Conservation (phyloP, 2,329 filamentous ascomycete genomes). For the Neopestalotiopsis rosae region DNA sequence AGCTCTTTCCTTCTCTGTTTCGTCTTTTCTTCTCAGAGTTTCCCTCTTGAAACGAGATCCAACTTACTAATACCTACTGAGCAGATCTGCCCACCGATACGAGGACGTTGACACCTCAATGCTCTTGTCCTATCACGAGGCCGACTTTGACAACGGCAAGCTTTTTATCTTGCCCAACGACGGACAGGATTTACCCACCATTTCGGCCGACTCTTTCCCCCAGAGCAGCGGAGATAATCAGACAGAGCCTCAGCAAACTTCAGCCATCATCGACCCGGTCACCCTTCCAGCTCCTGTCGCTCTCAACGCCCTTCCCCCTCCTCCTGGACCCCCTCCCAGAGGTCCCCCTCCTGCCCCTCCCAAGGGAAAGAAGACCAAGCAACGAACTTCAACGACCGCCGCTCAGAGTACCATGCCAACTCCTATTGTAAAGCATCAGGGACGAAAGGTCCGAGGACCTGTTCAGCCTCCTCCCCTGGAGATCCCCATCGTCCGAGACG, state of each 20-base stretch:
- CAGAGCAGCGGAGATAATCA: too few relatives aligned
- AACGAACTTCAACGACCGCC: background rate
- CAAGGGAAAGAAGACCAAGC: background rate
- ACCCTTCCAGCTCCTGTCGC: background rate
- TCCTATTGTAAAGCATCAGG: background rate
- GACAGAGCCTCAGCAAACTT: background rate
- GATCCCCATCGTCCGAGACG: slow-evolving; percentile 20
- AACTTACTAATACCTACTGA: too few relatives aligned
- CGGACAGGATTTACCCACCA: too few relatives aligned
- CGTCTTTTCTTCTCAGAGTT: too few relatives aligned
- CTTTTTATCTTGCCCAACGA: too few relatives aligned
- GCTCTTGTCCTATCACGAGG: too few relatives aligned
- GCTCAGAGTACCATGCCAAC: background rate
- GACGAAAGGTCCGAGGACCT: background rate
- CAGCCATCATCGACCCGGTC: background rate
- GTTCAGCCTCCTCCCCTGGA: background rate
- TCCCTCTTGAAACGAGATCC: too few relatives aligned
- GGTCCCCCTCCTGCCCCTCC: background rate
- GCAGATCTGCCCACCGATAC: too few relatives aligned
- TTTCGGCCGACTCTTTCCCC: too few relatives aligned
- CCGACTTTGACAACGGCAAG: too few relatives aligned
- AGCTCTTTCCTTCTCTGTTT: background rate
- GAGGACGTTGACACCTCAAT: too few relatives aligned
- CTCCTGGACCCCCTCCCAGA: background rate
- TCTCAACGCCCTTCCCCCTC: background rate